A percentile compares a stretch with the other conserved stretches of the same genome.
Conservation (phyloP, 1,284 basidiomycete species). For the Kwoniella shivajii region DNA sequence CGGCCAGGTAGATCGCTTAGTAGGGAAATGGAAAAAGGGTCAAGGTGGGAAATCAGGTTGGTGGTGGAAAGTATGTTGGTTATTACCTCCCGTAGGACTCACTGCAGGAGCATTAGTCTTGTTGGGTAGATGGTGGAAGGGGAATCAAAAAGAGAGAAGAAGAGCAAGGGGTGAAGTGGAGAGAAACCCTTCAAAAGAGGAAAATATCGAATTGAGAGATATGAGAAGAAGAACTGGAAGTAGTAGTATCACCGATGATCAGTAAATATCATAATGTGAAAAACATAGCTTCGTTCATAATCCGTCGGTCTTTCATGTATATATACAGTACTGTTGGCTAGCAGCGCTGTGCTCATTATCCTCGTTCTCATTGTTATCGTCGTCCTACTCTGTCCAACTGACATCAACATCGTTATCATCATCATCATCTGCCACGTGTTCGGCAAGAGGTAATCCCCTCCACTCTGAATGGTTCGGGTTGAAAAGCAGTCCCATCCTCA, state of each 20-base stretch:
- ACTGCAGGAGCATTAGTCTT: conserved; percentile 37
- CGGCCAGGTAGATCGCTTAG: conserved; percentile 67
- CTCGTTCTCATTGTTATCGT: too few relatives aligned
- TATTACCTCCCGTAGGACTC: conserved; percentile 74
- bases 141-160: conserved; percentile 20
- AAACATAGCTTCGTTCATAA: too few relatives aligned
- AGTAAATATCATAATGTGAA: not conserved
- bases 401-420: not conserved
- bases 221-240: conserved; percentile 19
- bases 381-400: not conserved
- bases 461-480: not conserved
- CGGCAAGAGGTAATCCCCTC: not conserved
- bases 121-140: conserved; percentile 25
- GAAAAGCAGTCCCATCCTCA: too few relatives aligned
- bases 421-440: not conserved
- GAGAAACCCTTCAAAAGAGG: conserved; percentile 18
- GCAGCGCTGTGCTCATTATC: not conserved
- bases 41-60: conserved; percentile 32
- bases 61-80: conserved; percentile 74
- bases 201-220: conserved; percentile 41
- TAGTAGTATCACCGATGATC: conserved; percentile 19
- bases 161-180: conserved; percentile 38
- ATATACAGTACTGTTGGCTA: not conserved
- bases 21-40: conserved; percentile 64
- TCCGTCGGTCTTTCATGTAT: not conserved